Conservation (phyloP, 73 alveolate species). For the Durusdinium trenchii region DNA sequence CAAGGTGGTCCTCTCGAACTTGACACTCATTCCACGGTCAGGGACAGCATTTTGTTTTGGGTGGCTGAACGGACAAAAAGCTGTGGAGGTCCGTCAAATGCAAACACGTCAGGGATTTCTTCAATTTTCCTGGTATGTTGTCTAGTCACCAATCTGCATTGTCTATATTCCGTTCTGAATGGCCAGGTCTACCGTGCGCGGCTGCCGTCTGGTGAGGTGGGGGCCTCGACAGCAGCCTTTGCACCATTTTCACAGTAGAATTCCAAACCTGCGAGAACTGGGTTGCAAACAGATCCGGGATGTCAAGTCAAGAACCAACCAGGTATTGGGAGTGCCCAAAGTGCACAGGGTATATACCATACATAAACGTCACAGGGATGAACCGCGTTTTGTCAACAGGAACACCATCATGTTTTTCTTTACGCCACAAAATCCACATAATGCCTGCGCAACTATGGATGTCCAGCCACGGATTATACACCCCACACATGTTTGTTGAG, state of each 20-base stretch:
- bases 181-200: conserved; percentile 41
- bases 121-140: too few relatives aligned
- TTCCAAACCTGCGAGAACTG: too few relatives aligned
- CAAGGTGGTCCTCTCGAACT: conserved; percentile 24
- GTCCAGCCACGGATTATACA: too few relatives aligned
- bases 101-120: too few relatives aligned
- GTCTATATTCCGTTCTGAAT: background rate
- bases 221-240: background rate
- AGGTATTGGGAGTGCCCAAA: too few relatives aligned
- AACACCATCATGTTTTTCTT: background rate
- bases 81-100: too few relatives aligned
- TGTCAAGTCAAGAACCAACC: too few relatives aligned
- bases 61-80: background rate
- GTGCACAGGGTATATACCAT: too few relatives aligned
- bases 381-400: background rate
- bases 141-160: background rate
- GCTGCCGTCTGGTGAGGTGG: conserved; percentile 15
- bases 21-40: background rate
- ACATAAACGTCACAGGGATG: background rate
- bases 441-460: too few relatives aligned
- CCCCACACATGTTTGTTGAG: too few relatives aligned
- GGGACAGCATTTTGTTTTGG: background rate
- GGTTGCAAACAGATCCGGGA: too few relatives aligned
- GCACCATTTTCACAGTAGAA: too few relatives aligned
- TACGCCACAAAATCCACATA: background rate